Evolutionary conservation across 2,329 filamentous ascomycete genomes (phyloP).

Genomic region (Hypoxylon sp.): DNA sequence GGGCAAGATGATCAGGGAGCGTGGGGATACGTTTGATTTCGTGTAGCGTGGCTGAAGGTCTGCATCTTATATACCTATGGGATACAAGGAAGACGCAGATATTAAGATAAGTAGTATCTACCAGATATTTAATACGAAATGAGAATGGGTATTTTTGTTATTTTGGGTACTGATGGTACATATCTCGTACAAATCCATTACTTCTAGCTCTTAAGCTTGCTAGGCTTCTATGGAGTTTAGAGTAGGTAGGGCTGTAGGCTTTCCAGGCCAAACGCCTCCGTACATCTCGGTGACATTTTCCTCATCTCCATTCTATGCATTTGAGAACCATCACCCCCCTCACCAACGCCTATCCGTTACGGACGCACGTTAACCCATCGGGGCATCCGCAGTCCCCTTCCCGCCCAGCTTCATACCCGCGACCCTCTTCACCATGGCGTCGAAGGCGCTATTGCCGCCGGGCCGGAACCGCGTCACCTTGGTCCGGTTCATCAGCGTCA

Average conservation of each 20-base stretch:
- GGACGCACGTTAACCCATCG: constrained; percentile 40
- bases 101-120: background rate
- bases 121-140: background rate
- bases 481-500: constrained; percentile 81
- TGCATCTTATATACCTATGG: constrained; percentile 16
- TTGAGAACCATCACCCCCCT: constrained; percentile 42
- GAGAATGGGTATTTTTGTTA: constrained; percentile 9
- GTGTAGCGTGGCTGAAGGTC: constrained; percentile 63
- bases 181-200: constrained; percentile 46
- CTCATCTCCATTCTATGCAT: background rate
- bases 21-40: constrained; percentile 95
- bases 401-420: constrained; percentile 42
- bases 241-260: background rate
- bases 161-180: constrained; percentile 25
- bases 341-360: background rate
- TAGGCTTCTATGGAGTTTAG: background rate
- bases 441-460: constrained; percentile 74
- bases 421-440: constrained; percentile 68
- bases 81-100: background rate
- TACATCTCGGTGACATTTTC: background rate
- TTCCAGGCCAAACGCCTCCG: background rate
- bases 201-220: background rate
- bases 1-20: constrained; percentile 84
- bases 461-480: constrained; percentile 85
- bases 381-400: constrained; percentile 47